Conservation (phyloP, 2,329 filamentous ascomycete genomes). For the Didymella pinodella region DNA sequence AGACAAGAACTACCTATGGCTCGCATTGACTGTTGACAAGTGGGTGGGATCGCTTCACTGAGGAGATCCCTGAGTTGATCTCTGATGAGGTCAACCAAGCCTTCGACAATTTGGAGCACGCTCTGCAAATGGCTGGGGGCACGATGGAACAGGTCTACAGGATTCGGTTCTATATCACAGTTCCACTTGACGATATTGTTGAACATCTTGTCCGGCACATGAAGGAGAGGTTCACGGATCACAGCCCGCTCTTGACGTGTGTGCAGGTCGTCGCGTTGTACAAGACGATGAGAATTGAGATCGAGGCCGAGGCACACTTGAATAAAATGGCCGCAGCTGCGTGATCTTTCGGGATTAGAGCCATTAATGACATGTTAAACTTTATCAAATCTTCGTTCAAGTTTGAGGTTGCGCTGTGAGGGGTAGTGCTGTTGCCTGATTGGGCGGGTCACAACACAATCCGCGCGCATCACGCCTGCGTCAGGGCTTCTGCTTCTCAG, state of each 20-base stretch:
- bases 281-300: slow-evolving; percentile 35
- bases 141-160: slow-evolving; percentile 60
- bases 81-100: slow-evolving; percentile 47
- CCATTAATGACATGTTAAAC: neutral
- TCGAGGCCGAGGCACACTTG: slow-evolving; percentile 35
- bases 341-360: neutral
- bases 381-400: neutral
- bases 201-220: slow-evolving; percentile 26
- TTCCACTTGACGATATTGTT: slow-evolving; percentile 24
- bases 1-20: neutral
- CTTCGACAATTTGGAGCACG: slow-evolving; percentile 64
- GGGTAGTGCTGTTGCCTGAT: slow-evolving; percentile 11
- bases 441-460: neutral
- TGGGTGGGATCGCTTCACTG: slow-evolving; percentile 37
- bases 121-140: slow-evolving; percentile 60
- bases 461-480: neutral
- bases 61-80: slow-evolving; percentile 30
- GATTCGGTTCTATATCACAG: slow-evolving; percentile 29
- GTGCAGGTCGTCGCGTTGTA: slow-evolving; percentile 35
- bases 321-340: slow-evolving; percentile 2
- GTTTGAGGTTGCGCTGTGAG: neutral
- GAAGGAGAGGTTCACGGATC: slow-evolving; percentile 33
- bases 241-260: slow-evolving; percentile 36
- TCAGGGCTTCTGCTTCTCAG: neutral
- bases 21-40: slow-evolving; percentile 21